A percentile compares a stretch with the other conserved stretches of the same genome.
Conservation (phyloP, 371 early-diverging fungal species). For the Mortierella sp. region DNA sequence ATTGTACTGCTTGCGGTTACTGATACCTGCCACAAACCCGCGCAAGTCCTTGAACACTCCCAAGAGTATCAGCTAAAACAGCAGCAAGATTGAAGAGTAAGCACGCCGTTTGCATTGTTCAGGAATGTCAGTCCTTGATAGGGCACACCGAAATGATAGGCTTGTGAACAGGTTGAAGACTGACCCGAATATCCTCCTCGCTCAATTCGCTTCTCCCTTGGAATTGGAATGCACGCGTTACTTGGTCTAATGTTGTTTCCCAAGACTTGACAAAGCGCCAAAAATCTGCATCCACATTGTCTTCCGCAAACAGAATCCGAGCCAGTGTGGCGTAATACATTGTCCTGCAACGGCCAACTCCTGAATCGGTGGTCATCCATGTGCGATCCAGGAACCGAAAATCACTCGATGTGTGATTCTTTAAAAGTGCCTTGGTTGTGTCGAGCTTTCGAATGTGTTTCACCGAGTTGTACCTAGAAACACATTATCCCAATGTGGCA, state of each 20-base stretch:
- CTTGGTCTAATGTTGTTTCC: conserved; percentile 61
- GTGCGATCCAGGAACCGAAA: conserved; percentile 76
- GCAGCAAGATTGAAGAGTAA: too few species aligned
- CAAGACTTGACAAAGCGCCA: conserved; percentile 80
- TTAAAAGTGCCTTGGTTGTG: conserved; percentile 70
- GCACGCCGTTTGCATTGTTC: too few species aligned
- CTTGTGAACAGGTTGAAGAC: neutral
- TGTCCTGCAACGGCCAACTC: conserved; percentile 58
- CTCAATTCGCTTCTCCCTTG: conserved; percentile 57
- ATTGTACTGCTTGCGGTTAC: conserved; percentile 68
- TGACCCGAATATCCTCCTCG: conserved; percentile 58
- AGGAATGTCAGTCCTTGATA: too few species aligned
- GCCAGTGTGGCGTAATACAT: conserved; percentile 83
- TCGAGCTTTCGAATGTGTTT: conserved; percentile 80
- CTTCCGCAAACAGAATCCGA: conserved; percentile 79
- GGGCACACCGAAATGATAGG: too few species aligned
- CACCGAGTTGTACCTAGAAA: conserved; percentile 70
- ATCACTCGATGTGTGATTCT: conserved; percentile 73
- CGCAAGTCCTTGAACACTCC: conserved; percentile 85
- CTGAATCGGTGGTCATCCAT: conserved; percentile 56
- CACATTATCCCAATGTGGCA: too few species aligned
- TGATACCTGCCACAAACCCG: conserved; percentile 80
- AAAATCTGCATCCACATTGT: conserved; percentile 70
- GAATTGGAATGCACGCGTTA: conserved; percentile 61
- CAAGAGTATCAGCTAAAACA: conserved; percentile 55